phyloP scores from a whole-genome alignment of 345 rosid genomes.

The Ricinus communis region DNA sequence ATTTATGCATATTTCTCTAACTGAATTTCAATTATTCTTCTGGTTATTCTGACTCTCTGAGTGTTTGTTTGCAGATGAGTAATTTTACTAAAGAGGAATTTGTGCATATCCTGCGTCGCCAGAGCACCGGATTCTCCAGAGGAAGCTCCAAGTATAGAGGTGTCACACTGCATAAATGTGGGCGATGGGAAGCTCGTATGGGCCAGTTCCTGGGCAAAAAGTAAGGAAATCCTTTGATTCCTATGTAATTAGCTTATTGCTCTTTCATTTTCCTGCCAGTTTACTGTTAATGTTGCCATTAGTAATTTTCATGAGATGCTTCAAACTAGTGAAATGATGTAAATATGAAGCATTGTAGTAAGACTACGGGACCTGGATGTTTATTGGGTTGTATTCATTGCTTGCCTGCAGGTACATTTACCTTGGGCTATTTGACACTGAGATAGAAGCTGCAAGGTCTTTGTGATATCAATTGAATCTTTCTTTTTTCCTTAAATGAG shows the following conservation, averaged over 20 bases:
- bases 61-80: slow-evolving; percentile 45
- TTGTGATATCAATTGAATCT: slow-evolving; percentile 16
- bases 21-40: background rate
- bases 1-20: background rate
- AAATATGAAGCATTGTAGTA: slow-evolving; percentile 15
- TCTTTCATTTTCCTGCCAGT: background rate
- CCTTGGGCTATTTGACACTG: slow-evolving; percentile 89
- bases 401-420: slow-evolving; percentile 77
- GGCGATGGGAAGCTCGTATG: slow-evolving; percentile 84
- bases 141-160: slow-evolving; percentile 76
- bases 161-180: slow-evolving; percentile 73
- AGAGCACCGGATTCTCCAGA: slow-evolving; percentile 70
- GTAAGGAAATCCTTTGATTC: slow-evolving; percentile 34
- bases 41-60: background rate
- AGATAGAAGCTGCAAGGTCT: slow-evolving; percentile 96
- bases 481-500: background rate
- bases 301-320: background rate
- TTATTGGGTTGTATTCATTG: slow-evolving; percentile 29
- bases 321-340: background rate
- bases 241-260: background rate
- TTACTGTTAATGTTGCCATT: background rate
- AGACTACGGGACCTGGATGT: slow-evolving; percentile 24
- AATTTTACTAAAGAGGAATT: slow-evolving; percentile 68
- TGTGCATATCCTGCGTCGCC: slow-evolving; percentile 70
- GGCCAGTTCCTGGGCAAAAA: slow-evolving; percentile 80